Percentiles rank a stretch among this genome's conserved stretches.
These are phyloP conservation scores for Starmerella vaccinii DNA, from an alignment of 805 yeast species.

Conservation along the genomic window DNA sequence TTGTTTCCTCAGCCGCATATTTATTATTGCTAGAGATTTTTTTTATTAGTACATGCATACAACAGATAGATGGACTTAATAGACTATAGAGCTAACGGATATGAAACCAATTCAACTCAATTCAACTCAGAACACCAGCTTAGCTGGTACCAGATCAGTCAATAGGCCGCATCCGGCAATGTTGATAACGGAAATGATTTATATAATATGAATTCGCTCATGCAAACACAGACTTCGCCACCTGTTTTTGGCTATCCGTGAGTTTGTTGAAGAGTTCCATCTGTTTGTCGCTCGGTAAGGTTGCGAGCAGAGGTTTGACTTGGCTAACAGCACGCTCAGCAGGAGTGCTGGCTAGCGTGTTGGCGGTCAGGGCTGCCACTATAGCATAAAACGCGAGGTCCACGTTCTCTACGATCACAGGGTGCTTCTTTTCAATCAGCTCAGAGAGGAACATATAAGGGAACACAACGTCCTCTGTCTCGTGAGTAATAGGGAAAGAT, in stretches of 20 bases:
- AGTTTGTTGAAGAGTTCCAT: slow-evolving; percentile 52
- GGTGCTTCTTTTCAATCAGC: slow-evolving; percentile 57
- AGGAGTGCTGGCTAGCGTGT: slow-evolving; percentile 57
- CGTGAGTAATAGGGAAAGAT: slow-evolving; percentile 71
- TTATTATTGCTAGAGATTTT: background rate
- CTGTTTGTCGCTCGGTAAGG: slow-evolving; percentile 61
- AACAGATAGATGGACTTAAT: background rate
- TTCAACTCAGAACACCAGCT: too few relatives aligned
- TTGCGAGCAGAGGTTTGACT: slow-evolving; percentile 52
- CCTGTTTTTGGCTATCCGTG: slow-evolving; percentile 50
- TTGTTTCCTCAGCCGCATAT: background rate
- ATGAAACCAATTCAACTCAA: background rate
- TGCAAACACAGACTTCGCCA: slow-evolving; percentile 49
- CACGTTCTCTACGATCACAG: slow-evolving; percentile 43
- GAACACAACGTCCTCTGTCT: slow-evolving; percentile 79
- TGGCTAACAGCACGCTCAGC: slow-evolving; percentile 55
- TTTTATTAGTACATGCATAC: background rate
- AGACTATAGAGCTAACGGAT: background rate
- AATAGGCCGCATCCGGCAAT: too few relatives aligned
- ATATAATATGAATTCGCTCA: too few relatives aligned
- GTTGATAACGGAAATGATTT: too few relatives aligned
- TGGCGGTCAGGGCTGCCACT: slow-evolving; percentile 61
- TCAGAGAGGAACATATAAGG: slow-evolving; percentile 67
- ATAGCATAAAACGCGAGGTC: slow-evolving; percentile 58
- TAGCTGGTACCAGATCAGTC: too few relatives aligned